phyloP scores from a whole-genome alignment of 345 rosid genomes.

The Euphorbia lathyris region DNA sequence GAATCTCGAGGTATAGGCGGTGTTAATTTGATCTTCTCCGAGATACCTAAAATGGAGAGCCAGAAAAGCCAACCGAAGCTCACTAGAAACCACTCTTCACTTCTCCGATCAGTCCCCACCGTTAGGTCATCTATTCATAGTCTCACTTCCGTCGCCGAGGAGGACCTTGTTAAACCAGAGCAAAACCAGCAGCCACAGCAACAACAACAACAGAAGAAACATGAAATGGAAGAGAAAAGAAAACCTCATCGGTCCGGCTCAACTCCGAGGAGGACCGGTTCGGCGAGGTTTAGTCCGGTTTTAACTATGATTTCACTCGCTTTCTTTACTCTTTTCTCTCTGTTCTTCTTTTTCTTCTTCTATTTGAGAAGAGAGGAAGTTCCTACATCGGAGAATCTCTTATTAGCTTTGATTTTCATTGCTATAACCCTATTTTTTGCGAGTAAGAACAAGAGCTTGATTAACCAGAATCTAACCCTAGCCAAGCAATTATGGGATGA shows the following conservation, averaged over 20 bases:
- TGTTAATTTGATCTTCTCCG: conserved; percentile 11
- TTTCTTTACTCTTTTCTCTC: conserved; percentile 41
- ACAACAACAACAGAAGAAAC: conserved; percentile 7
- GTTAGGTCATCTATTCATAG: conserved; percentile 87
- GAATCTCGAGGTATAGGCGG: conserved; percentile 57
- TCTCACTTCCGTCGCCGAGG: conserved; percentile 59
- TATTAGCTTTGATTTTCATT: conserved; percentile 64
- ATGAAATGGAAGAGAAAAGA: conserved; percentile 32
- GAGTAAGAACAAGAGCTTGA: conserved; percentile 58
- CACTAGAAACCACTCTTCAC: conserved; percentile 74
- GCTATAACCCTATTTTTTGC: conserved; percentile 82
- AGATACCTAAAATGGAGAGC: conserved; percentile 48
- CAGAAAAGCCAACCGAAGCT: conserved; percentile 61
- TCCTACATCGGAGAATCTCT: conserved; percentile 71
- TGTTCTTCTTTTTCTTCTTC: conserved; percentile 47
- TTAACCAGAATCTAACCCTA: conserved; percentile 43
- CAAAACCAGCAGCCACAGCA: conserved; percentile 7
- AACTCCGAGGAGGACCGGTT: conserved; percentile 40
- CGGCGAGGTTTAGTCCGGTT: conserved; percentile 52
- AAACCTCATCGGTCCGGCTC: conserved; percentile 37
- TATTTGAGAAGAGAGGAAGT: conserved; percentile 55
- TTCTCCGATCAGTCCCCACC: conserved; percentile 80
- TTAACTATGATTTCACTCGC: conserved; percentile 52
- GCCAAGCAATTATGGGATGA: conserved; percentile 50
- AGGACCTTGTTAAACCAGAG: conserved; percentile 37